A percentile compares a stretch with the other conserved stretches of the same genome.
Evolutionary conservation across 129 eudicot genomes (phyloP).

Genomic region (Erigeron canadensis): DNA sequence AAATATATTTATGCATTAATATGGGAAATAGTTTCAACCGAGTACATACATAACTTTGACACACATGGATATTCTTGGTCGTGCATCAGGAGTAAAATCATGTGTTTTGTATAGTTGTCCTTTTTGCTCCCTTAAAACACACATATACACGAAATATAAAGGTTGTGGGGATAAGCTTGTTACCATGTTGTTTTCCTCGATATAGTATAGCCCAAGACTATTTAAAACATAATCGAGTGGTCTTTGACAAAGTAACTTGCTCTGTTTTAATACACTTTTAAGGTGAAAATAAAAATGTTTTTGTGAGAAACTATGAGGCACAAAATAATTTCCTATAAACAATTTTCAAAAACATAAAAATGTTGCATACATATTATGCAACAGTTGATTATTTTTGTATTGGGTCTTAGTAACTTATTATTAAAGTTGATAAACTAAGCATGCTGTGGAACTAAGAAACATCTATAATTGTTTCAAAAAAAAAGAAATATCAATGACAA

Average conservation of each 20-base stretch:
- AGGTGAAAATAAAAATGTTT: background rate
- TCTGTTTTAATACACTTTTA: constrained; percentile 3
- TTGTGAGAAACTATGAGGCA: background rate
- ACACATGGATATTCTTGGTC: no score
- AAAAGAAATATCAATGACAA: no score
- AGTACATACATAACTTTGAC: no score
- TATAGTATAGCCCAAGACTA: background rate
- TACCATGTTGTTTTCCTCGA: constrained; percentile 23
- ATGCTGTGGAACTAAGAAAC: no score
- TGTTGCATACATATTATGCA: background rate
- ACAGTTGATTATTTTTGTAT: background rate
- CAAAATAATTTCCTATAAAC: background rate
- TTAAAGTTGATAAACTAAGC: background rate
- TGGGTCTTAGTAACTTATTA: background rate
- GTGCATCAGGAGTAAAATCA: background rate
- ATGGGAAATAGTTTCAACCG: no score
- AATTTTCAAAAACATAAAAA: background rate
- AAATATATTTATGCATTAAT: no score
- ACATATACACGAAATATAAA: constrained; percentile 11
- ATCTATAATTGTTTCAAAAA: no score
- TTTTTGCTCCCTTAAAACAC: constrained; percentile 15
- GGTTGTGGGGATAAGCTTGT: constrained; percentile 30
- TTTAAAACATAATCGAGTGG: constrained; percentile 13
- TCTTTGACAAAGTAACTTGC: constrained; percentile 7
- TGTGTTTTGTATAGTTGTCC: background rate